Evolutionary conservation across 768 basidiomycete species (phyloP), one percentile per base, ranked within the genome.

Genomic region (Daedaleopsis sinensis): DNA sequence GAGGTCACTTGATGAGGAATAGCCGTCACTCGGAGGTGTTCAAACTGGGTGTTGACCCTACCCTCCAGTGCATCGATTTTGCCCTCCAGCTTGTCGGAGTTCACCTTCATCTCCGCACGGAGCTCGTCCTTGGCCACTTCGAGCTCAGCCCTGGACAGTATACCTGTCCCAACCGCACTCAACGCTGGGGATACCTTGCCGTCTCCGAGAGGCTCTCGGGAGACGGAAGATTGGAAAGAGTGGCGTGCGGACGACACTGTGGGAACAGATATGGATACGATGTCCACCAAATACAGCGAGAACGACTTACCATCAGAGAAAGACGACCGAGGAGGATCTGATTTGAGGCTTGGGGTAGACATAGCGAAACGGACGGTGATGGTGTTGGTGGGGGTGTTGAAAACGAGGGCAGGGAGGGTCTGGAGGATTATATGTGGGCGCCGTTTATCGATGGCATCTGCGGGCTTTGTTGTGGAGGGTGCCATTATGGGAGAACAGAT

Each of bases 341-440:
- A 43, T 46, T 46, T 46, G n/a, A 46, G n/a, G 18, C 18, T n/a
- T 16, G 44, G 16, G 44, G 44, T 46, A 46, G 44, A 15, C 44
- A 54, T 37, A 13, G 53, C 7, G 53, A 54, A 19, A 18, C 42
- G 53, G 38, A 54, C 21, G 53, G 21, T 15, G 21, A 54, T 13
- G 1, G 53, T 24, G 39, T 54, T 38, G 32, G 53, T 54, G 5
- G 53, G 53, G 39, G 53, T 54, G 39, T 19, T 23, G 38, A 43
- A 54, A 19, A 42, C 38, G 39, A 54, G 39, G 16, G 53, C 12
- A 23, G 53, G 38, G 53, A 54, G 53, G 21, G 53, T 54, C 21
- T 43, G 53, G 32, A 54, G 53, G 38, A 54, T 54, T 54, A 54
- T 54, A 44, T 54, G 53, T 18, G 18, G 44, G 9, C 18, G 44